Conservation (phyloP, 2,329 filamentous ascomycete genomes). For the Onygenales sp. region DNA sequence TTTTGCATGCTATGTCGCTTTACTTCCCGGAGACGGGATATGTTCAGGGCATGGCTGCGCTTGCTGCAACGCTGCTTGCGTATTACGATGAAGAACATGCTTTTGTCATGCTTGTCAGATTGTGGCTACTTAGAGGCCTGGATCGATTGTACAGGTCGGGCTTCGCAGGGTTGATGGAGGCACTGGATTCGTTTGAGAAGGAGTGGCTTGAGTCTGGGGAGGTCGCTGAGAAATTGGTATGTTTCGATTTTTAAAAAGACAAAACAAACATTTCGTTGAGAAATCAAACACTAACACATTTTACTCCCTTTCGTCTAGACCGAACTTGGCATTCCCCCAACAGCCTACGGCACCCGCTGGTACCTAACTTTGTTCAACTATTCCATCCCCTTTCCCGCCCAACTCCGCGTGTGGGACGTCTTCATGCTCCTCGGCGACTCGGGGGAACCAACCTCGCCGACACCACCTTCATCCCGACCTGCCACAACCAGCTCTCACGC, state of each 20-base stretch:
- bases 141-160: conserved; percentile 75
- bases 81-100: conserved; percentile 94
- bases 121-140: conserved; percentile 84
- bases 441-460: conserved; percentile 31
- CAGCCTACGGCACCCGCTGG: conserved; percentile 93
- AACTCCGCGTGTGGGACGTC: conserved; percentile 94
- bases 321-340: conserved; percentile 71
- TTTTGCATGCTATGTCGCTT: conserved; percentile 82
- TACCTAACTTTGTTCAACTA: conserved; percentile 97
- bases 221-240: conserved; percentile 69
- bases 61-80: conserved; percentile 84
- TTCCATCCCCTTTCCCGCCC: conserved; percentile 85
- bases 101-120: conserved; percentile 91
- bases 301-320: conserved; percentile 36
- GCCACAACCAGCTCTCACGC: conserved; percentile 19
- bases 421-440: conserved; percentile 87
- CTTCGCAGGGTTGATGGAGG: conserved; percentile 78
- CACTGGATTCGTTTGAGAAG: conserved; percentile 73
- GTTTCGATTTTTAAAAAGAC: conserved; percentile 22
- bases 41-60: conserved; percentile 93
- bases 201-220: conserved; percentile 72
- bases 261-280: conserved; percentile 3
- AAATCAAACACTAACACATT: neutral
- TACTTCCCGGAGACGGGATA: conserved; percentile 90
- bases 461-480: conserved; percentile 6